Evolutionary conservation across 371 early-diverging fungal genomes (phyloP).

Genomic region (Zopfochytrium polystomum): DNA sequence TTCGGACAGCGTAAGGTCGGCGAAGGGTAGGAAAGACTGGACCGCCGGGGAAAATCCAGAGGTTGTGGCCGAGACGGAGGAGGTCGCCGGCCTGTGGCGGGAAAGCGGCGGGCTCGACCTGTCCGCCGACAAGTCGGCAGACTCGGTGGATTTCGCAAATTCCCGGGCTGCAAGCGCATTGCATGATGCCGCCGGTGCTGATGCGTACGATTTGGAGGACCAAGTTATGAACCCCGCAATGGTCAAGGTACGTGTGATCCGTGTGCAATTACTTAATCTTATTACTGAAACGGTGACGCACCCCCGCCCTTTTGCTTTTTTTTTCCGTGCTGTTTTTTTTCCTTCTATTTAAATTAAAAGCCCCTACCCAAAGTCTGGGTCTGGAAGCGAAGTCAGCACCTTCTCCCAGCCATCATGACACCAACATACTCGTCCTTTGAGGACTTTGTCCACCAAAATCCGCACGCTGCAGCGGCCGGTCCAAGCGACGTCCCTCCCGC

Average conservation of each 20-base stretch:
- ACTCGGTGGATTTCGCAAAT: too few relatives aligned
- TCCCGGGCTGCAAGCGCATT: too few relatives aligned
- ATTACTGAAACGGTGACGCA: too few relatives aligned
- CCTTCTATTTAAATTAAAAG: slow-evolving; percentile 6
- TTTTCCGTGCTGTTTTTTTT: not conserved
- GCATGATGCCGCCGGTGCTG: too few relatives aligned
- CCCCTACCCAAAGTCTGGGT: slow-evolving; percentile 39
- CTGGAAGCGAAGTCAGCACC: slow-evolving; percentile 3
- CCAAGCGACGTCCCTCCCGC: too few relatives aligned
- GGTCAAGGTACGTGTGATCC: slow-evolving; percentile 12
- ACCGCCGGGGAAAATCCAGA: too few relatives aligned
- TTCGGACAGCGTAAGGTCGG: too few relatives aligned
- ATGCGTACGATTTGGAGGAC: slow-evolving; percentile 22
- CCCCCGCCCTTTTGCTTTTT: too few relatives aligned
- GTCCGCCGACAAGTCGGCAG: too few relatives aligned
- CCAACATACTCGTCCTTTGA: slow-evolving; percentile 29
- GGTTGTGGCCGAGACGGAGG: too few relatives aligned
- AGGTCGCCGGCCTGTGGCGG: slow-evolving; percentile 1
- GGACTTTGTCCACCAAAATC: slow-evolving; percentile 29
- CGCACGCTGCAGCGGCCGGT: slow-evolving; percentile 3
- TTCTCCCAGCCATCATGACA: slow-evolving; percentile 17
- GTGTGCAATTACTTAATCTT: too few relatives aligned
- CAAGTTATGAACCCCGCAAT: slow-evolving; percentile 38
- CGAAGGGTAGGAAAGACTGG: too few relatives aligned
- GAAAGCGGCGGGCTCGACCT: not conserved